Conservation (phyloP, 768 basidiomycete species). For the Ramaria sp. region DNA sequence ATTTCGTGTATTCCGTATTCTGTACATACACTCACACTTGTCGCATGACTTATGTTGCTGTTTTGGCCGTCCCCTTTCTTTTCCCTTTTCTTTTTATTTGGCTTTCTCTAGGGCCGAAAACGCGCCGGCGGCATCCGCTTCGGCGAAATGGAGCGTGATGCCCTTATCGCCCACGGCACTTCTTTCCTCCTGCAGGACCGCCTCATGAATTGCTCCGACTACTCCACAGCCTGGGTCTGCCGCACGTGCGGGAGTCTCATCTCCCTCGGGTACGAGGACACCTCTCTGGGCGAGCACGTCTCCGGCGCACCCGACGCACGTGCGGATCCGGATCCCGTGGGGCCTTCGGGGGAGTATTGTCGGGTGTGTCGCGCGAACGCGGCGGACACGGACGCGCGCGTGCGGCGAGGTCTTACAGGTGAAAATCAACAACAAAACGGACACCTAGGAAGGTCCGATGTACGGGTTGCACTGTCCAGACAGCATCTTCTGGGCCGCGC, state of each 20-base stretch:
- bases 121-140: slow-evolving; percentile 98
- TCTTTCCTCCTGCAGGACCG: slow-evolving; percentile 97
- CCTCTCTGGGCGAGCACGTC: slow-evolving; percentile 55
- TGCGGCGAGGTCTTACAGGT: slow-evolving; percentile 38
- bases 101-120: slow-evolving; percentile 71
- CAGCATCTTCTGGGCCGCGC: slow-evolving; percentile 50
- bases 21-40: no score
- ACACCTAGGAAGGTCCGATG: slow-evolving; percentile 22
- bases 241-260: slow-evolving; percentile 92
- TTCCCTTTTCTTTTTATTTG: neutral
- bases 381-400: slow-evolving; percentile 51
- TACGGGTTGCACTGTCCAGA: slow-evolving; percentile 56
- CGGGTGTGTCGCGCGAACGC: slow-evolving; percentile 75
- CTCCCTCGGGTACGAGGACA: slow-evolving; percentile 91
- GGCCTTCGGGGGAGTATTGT: slow-evolving; percentile 89
- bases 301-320: slow-evolving; percentile 38
- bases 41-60: no score
- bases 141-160: slow-evolving; percentile 99
- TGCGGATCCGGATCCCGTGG: slow-evolving; percentile 45
- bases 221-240: slow-evolving; percentile 99
- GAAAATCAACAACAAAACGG: neutral
- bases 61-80: no score
- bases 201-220: slow-evolving; percentile 99
- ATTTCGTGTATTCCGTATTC: no score
- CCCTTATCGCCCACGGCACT: slow-evolving; percentile 95